Base-by-base conservation (phyloP, 2,329 filamentous ascomycete species). In the Exutisphaerella laricina region DNA sequence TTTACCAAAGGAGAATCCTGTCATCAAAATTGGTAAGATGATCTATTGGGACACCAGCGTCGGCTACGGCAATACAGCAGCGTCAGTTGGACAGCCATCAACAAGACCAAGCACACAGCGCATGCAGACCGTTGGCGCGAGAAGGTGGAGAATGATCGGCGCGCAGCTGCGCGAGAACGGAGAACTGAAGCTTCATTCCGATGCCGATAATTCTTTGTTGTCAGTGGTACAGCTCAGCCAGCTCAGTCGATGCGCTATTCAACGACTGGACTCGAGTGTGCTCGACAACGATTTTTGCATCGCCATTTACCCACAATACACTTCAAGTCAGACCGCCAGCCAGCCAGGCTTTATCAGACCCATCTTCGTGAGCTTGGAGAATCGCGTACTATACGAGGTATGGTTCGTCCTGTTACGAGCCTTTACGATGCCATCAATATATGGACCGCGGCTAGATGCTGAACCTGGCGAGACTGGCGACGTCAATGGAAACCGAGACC, bases 101-200 rank as follows among this genome's bases (percentile, higher is more conserved):
- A 41, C 54, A 12, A 45, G 48, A 22, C 70, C 75, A 9, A 74
- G 72, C 18, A 72, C 71, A 4, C 73, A 75, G 55, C 70, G 73
- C 45, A 69, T 79, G 54, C 74, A 78, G 57, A 76, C 73, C 53
- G 69, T 74, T 26, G 69, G 76, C 39, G 74, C 75, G 33, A 70
- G 73, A n/a, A 77, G 83, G 8, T 97, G 92, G 92, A 80, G 85
- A 56, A 79, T 79, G 51, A 88, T 97, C 3, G 96, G 88, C 21
- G 96, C 89, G 64, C 94, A 92, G 13, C 72, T 98, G 17, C 86
- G 94, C 54, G 92, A 97, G 60, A 95, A 95, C 56, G 92, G 92
- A 44, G 87, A 94, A 60, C 83, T 98, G 61, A 94, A 90, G 59
- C 76, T 98, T 8, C 83, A 92, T 64, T 85, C 85, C 1, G 90